Conservation (phyloP, 352 stramenopile species). For the Globisporangium nodosum region DNA sequence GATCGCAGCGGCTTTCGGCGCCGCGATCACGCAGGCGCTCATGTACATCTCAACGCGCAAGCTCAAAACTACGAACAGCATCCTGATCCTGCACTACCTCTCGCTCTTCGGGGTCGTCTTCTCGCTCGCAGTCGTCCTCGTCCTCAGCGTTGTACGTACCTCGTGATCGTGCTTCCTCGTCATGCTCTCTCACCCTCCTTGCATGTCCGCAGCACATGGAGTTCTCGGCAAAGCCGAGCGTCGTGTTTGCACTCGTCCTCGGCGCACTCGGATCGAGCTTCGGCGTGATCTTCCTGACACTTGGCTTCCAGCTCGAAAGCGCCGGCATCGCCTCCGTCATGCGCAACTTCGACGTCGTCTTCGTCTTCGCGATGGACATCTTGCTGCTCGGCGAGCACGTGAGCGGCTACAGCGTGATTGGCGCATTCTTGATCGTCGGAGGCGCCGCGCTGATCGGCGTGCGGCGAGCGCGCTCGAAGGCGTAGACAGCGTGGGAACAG, state of each 20-base stretch:
- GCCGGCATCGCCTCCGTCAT: slow-evolving; percentile 61
- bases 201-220: slow-evolving; percentile 8
- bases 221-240: slow-evolving; percentile 15
- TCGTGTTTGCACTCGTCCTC: slow-evolving; percentile 36
- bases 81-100: slow-evolving; percentile 36
- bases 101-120: slow-evolving; percentile 28
- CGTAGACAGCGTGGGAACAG: slow-evolving; percentile 7
- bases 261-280: slow-evolving; percentile 45
- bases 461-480: slow-evolving; percentile 23
- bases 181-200: background rate
- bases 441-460: slow-evolving; percentile 49
- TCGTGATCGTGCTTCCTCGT: too few relatives aligned
- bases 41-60: slow-evolving; percentile 55
- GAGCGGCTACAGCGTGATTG: slow-evolving; percentile 52
- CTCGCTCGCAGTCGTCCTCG: slow-evolving; percentile 19
- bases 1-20: slow-evolving; percentile 32
- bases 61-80: slow-evolving; percentile 33
- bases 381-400: slow-evolving; percentile 45
- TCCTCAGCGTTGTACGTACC: slow-evolving; percentile 27
- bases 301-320: slow-evolving; percentile 53
- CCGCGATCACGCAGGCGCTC: slow-evolving; percentile 40
- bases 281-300: slow-evolving; percentile 48
- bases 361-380: slow-evolving; percentile 51
- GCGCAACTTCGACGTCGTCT: slow-evolving; percentile 67
- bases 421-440: slow-evolving; percentile 41